These are phyloP conservation scores for Diutina mesorugosa DNA, from an alignment of 1,139 yeast species.

Conservation along the genomic window DNA sequence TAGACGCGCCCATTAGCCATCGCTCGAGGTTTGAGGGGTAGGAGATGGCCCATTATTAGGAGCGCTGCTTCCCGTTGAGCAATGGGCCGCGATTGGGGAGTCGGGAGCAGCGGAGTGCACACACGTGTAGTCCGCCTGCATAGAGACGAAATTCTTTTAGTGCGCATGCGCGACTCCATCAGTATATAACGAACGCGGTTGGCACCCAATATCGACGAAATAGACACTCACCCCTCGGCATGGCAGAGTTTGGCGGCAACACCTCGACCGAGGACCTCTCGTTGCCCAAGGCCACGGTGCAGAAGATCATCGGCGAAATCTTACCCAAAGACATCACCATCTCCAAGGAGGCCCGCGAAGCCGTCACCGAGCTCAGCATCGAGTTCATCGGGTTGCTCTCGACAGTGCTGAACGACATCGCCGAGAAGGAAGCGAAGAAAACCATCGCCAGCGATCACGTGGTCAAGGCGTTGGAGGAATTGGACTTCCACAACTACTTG, in stretches of 20 bases:
- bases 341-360: slow-evolving; percentile 90
- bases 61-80: too few species aligned
- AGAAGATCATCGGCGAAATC: slow-evolving; percentile 83
- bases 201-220: background rate
- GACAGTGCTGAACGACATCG: slow-evolving; percentile 89
- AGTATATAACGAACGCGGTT: background rate
- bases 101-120: background rate
- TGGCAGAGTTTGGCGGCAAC: slow-evolving; percentile 2
- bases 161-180: background rate
- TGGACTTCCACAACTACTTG: slow-evolving; percentile 79
- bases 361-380: slow-evolving; percentile 89
- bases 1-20: too few species aligned
- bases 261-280: slow-evolving; percentile 24
- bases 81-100: background rate
- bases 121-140: background rate
- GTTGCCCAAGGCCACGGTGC: slow-evolving; percentile 74
- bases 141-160: background rate
- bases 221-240: background rate
- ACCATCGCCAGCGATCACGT: slow-evolving; percentile 97
- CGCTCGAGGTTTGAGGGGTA: too few species aligned
- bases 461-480: slow-evolving; percentile 73
- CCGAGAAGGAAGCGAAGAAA: slow-evolving; percentile 91
- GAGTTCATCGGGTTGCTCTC: slow-evolving; percentile 92
- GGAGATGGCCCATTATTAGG: too few species aligned
- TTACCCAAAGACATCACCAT: slow-evolving; percentile 78